These are phyloP conservation scores for Fraxinus excelsior DNA, from an alignment of 257 asterid species.

Conservation along the genomic window DNA sequence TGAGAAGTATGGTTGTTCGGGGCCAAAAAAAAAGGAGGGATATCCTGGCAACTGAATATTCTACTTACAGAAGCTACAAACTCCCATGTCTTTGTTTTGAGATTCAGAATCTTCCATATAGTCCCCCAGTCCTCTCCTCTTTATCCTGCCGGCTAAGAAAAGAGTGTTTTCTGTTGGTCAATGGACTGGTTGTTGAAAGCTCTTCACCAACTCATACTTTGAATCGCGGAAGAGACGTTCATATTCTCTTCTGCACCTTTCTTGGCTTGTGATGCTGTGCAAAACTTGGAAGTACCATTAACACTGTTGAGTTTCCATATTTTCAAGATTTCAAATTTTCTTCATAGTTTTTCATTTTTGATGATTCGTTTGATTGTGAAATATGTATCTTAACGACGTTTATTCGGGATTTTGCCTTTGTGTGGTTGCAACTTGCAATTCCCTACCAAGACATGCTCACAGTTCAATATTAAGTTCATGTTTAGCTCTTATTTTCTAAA, in stretches of 20 bases:
- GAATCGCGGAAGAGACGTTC: constrained; percentile 70
- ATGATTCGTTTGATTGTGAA: background rate
- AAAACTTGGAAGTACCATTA: constrained; percentile 88
- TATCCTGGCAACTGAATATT: no score
- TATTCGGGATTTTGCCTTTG: background rate
- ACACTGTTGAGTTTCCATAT: constrained; percentile 48
- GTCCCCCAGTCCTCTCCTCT: background rate
- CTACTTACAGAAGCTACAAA: no score
- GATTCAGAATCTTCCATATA: background rate
- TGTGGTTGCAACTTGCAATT: no score
- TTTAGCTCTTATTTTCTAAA: no score
- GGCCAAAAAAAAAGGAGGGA: no score
- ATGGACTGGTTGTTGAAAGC: constrained; percentile 54
- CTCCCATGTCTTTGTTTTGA: no score
- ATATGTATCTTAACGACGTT: background rate
- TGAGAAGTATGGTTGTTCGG: no score
- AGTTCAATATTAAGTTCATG: no score
- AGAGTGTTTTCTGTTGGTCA: constrained; percentile 20
- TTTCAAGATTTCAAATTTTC: background rate
- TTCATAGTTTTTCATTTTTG: background rate
- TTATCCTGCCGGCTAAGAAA: background rate
- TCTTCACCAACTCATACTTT: constrained; percentile 29
- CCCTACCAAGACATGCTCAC: no score
- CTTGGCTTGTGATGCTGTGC: constrained; percentile 93
- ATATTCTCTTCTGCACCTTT: constrained; percentile 72